phyloP scores from a whole-genome alignment of 352 stramenopile species.

The Globisporangium middletonii region DNA sequence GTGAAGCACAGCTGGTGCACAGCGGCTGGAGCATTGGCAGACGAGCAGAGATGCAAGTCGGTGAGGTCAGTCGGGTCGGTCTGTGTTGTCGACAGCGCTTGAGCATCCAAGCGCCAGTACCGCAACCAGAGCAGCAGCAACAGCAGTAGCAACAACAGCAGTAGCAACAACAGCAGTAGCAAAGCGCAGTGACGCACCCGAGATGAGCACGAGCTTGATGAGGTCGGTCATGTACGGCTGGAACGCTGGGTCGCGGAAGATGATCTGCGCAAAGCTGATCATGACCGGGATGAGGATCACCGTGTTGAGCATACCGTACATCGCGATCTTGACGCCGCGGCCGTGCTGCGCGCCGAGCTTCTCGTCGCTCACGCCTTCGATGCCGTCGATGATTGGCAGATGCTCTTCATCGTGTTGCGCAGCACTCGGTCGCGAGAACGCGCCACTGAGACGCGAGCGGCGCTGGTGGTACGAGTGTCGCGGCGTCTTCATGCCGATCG shows the following conservation, averaged over 20 bases:
- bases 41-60: too few relatives aligned
- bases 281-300: slow-evolving; percentile 91
- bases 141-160: background rate
- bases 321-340: slow-evolving; percentile 46
- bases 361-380: background rate
- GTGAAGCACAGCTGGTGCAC: slow-evolving; percentile 85
- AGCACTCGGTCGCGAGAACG: slow-evolving; percentile 3
- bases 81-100: too few relatives aligned
- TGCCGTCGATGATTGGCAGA: slow-evolving; percentile 3
- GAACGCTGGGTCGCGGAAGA: slow-evolving; percentile 92
- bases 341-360: slow-evolving; percentile 10
- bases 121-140: background rate
- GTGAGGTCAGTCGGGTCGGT: background rate
- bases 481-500: slow-evolving; percentile 33
- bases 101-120: too few relatives aligned
- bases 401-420: slow-evolving; percentile 10
- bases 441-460: slow-evolving; percentile 8
- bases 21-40: slow-evolving; percentile 22
- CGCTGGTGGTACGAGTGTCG: slow-evolving; percentile 46
- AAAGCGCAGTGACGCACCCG: slow-evolving; percentile 14
- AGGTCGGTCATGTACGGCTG: slow-evolving; percentile 88
- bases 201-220: slow-evolving; percentile 94
- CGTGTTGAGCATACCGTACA: slow-evolving; percentile 92
- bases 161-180: too few relatives aligned
- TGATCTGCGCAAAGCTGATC: slow-evolving; percentile 94